Evolutionary conservation across 768 basidiomycete genomes (phyloP).

Genomic region (Neoboletus subvelutipes): DNA sequence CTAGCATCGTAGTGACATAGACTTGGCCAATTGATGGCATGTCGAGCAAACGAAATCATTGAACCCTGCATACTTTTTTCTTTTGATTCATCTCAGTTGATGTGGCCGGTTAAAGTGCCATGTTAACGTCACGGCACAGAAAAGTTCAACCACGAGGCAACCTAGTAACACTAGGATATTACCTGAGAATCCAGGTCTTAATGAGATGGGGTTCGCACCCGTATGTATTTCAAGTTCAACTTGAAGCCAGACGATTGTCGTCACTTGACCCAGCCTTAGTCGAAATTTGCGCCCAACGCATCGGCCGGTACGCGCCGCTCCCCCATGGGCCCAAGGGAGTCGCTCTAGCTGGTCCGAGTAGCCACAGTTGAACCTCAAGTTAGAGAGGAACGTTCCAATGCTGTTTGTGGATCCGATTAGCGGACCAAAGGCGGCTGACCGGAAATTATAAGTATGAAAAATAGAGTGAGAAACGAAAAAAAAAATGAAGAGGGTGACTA

Average conservation of each 20-base stretch:
- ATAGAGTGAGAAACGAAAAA: not conserved
- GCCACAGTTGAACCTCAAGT: not conserved
- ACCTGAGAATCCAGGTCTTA: not conserved
- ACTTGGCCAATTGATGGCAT: not conserved
- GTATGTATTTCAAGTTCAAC: not conserved
- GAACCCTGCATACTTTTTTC: not conserved
- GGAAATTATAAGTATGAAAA: not conserved
- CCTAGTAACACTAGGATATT: not conserved
- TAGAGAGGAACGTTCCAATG: not conserved
- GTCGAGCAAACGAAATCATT: not conserved
- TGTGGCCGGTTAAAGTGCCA: not conserved
- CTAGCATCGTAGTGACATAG: not conserved
- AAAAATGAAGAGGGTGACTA: not conserved
- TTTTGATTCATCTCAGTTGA: not conserved
- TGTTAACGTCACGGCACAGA: conserved; percentile 1
- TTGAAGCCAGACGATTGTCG: not conserved
- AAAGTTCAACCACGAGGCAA: not conserved
- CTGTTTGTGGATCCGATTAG: not conserved
- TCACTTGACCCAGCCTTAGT: no score
- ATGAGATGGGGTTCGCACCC: not conserved
- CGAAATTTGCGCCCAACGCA: not conserved
- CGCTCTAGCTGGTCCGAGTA: not conserved
- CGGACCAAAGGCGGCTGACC: not conserved
- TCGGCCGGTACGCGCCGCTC: no score
- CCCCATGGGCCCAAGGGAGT: no score